Evolutionary conservation across 2,329 filamentous ascomycete genomes (phyloP), one percentile per base, ranked within the genome.

Genomic region (Diaporthe sp.): DNA sequence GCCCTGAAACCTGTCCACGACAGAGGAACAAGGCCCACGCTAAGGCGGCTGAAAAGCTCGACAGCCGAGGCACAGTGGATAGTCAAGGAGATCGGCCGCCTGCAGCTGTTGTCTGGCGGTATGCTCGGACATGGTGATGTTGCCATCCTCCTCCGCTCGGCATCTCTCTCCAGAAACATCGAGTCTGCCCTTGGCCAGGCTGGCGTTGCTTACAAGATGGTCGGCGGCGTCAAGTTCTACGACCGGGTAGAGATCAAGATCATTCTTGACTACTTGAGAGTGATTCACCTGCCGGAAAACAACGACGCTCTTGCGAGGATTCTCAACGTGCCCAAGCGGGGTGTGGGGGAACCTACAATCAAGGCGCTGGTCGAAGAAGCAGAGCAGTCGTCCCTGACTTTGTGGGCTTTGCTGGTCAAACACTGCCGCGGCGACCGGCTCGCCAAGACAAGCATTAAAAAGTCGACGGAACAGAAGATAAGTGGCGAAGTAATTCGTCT

Each of bases 171-270:
- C 0, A 89, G 96, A 30, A 91, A 95, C n/a, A 93, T 98, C 52
- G 96, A 99, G 84, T 89, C 92, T 30, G 93, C 93, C 3, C 86
- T 98, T 54, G 95, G 93, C 19, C 95, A 93, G 79, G 91, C 91
- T 15, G 95, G 95, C 1, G 91, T 98, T 54, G 89, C 95, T 0
- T 99, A 98, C 83, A 92, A 92, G 67, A 98, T 98, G 96, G 92
- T 98, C 69, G 96, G 91, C 50, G 96, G 97, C 2, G 91, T 92
- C 76, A 94, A 94, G 74, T 99, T 99, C 82, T 98, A 97, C 80
- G 97, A 99, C 78, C 92, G 97, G 69, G 89, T 91, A 4, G 96
- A 99, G 82, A 93, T 98, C 80, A 97, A 97, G 82, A 88, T 95
- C 9, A 82, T 98, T 0, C 84, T 98, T 5, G 95, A 98, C 81